Conservation (phyloP, 768 basidiomycete genomes). For the Serendipita sp. region DNA sequence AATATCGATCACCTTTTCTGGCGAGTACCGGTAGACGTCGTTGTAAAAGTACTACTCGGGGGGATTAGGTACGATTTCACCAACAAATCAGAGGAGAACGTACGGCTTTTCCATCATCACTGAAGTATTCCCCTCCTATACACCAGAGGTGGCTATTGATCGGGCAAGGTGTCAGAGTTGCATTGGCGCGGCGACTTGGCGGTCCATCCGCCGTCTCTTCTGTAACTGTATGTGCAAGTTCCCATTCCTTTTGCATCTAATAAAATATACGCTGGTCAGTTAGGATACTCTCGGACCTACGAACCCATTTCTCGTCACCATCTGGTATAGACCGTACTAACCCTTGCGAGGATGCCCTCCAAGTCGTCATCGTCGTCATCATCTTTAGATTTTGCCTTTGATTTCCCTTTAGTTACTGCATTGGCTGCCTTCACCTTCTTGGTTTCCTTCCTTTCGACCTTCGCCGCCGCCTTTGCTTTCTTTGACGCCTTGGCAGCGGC, state of each 20-base stretch:
- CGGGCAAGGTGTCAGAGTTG: constrained; percentile 66
- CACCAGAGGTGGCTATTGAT: constrained; percentile 69
- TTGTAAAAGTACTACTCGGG: constrained; percentile 59
- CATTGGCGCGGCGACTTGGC: constrained; percentile 69
- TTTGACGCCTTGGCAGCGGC: constrained; percentile 35
- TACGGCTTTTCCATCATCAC: constrained; percentile 70
- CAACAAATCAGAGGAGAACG: constrained; percentile 11
- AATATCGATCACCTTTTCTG: constrained; percentile 43
- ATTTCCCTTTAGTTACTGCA: constrained; percentile 25
- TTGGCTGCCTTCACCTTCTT: constrained; percentile 21
- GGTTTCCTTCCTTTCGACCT: constrained; percentile 44
- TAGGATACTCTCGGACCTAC: background rate
- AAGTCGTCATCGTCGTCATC: constrained; percentile 53
- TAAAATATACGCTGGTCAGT: no score
- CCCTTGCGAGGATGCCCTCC: constrained; percentile 70
- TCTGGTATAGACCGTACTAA: constrained; percentile 18
- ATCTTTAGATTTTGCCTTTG: constrained; percentile 18
- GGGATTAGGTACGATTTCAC: background rate
- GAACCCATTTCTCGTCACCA: background rate
- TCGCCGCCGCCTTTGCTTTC: constrained; percentile 43
- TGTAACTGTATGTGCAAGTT: constrained; percentile 62
- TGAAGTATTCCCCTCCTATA: constrained; percentile 77
- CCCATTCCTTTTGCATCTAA: constrained; percentile 74
- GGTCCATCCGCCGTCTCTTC: constrained; percentile 75
- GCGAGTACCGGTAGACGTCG: constrained; percentile 73